phyloP scores from a whole-genome alignment of 2,329 filamentous ascomycete genomes.

The Colletotrichum shisoi region DNA sequence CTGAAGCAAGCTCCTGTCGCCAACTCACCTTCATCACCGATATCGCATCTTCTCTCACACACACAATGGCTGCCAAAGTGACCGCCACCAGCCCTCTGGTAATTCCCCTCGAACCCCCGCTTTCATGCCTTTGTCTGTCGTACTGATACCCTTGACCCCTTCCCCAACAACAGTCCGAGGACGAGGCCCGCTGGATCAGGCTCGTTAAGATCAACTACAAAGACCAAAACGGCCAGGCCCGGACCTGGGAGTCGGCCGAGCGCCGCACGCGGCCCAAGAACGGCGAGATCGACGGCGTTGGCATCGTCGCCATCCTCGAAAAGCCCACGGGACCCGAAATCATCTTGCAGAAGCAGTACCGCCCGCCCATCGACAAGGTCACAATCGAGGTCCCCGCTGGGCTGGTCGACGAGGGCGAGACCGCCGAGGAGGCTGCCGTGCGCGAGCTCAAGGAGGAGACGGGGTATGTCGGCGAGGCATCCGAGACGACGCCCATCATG shows the following conservation, averaged over 20 bases:
- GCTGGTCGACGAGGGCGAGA: slow-evolving; percentile 69
- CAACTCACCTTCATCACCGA: not conserved
- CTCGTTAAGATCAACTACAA: slow-evolving; percentile 70
- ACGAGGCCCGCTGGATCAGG: slow-evolving; percentile 67
- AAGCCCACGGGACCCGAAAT: slow-evolving; percentile 63
- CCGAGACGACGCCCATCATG: slow-evolving; percentile 70
- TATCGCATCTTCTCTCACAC: not conserved
- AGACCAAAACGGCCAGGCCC: slow-evolving; percentile 65
- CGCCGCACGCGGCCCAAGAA: slow-evolving; percentile 70
- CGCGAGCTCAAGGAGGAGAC: slow-evolving; percentile 73
- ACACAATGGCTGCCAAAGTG: slow-evolving; percentile 49
- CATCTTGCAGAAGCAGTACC: slow-evolving; percentile 72
- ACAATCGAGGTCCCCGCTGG: slow-evolving; percentile 72
- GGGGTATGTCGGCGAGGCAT: slow-evolving; percentile 66
- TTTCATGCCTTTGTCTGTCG: too few species aligned
- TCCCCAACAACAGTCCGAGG: slow-evolving; percentile 52
- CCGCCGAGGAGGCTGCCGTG: slow-evolving; percentile 66
- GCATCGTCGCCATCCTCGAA: slow-evolving; percentile 74
- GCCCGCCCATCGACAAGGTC: slow-evolving; percentile 67
- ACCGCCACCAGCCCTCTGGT: slow-evolving; percentile 57
- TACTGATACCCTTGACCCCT: not conserved
- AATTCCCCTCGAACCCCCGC: slow-evolving; percentile 13
- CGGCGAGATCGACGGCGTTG: slow-evolving; percentile 74
- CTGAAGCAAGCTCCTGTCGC: not conserved
- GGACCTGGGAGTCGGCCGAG: slow-evolving; percentile 77